Percentiles rank a stretch among this genome's conserved stretches.
Evolutionary conservation across 129 eudicot genomes (phyloP).

Genomic region (Artemisia annua): DNA sequence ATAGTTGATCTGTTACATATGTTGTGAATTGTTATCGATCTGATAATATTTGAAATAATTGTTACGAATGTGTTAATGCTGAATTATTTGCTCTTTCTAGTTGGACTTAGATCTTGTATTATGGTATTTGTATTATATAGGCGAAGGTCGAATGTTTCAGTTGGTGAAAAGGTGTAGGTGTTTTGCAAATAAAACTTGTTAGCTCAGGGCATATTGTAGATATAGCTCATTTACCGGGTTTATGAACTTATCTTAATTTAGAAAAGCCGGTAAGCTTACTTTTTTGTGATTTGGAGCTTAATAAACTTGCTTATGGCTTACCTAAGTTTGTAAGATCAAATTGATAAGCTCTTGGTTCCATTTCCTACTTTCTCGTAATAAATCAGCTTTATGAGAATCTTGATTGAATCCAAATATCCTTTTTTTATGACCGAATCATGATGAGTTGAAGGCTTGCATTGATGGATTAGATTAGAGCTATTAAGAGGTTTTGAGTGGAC

Average conservation of each 20-base stretch:
- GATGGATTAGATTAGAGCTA: too few species aligned
- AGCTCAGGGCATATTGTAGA: too few species aligned
- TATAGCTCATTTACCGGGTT: too few species aligned
- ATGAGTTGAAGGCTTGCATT: too few species aligned
- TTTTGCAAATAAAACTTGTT: background rate
- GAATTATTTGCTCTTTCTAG: background rate
- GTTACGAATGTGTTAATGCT: background rate
- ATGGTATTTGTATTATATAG: background rate
- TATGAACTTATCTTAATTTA: too few species aligned
- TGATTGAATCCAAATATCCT: too few species aligned
- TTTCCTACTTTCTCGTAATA: background rate
- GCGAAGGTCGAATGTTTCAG: background rate
- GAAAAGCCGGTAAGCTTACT: background rate
- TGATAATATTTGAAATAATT: background rate
- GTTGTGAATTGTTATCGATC: background rate
- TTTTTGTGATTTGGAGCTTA: background rate
- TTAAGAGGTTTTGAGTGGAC: too few species aligned
- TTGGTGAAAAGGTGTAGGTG: background rate
- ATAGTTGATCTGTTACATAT: too few species aligned
- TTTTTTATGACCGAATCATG: too few species aligned
- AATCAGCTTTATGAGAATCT: too few species aligned
- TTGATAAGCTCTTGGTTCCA: background rate
- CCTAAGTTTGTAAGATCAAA: background rate
- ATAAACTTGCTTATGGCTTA: background rate
- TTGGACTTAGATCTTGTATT: conserved; percentile 1